Percentiles rank a stretch among this genome's conserved stretches.
Evolutionary conservation across 2,329 filamentous ascomycete genomes (phyloP).

Genomic region (Fusarium sacchari): DNA sequence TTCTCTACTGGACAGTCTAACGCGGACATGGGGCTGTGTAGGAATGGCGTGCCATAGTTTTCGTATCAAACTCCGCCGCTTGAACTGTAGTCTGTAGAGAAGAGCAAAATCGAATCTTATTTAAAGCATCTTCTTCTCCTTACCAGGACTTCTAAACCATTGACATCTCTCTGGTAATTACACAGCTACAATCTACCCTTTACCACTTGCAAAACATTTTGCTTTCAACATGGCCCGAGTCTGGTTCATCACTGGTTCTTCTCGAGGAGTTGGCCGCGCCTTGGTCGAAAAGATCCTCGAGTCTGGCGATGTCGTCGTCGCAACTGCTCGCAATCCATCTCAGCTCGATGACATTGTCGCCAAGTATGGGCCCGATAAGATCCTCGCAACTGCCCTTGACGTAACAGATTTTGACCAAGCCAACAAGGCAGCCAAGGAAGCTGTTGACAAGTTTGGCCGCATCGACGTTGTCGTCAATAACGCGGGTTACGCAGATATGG

Average conservation of each 20-base stretch:
- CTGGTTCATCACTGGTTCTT: conserved; percentile 61
- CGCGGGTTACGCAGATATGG: conserved; percentile 65
- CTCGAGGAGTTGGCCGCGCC: conserved; percentile 57
- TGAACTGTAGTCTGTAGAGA: accelerated
- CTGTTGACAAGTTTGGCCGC: conserved; percentile 59
- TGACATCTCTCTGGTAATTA: background rate
- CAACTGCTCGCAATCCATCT: conserved; percentile 54
- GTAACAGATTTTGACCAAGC: conserved; percentile 57
- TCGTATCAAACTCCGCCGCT: background rate
- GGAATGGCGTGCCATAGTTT: background rate
- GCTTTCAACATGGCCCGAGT: conserved; percentile 43
- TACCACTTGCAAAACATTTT: background rate
- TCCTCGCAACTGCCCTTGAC: conserved; percentile 61
- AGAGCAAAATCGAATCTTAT: background rate
- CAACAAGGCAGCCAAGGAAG: conserved; percentile 47
- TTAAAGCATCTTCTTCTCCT: background rate
- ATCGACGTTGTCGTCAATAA: conserved; percentile 71
- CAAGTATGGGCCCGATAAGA: conserved; percentile 54
- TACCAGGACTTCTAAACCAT: background rate
- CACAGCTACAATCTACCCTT: background rate
- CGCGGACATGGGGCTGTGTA: background rate
- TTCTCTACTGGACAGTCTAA: background rate
- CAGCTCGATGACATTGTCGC: conserved; percentile 48
- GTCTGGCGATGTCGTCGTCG: conserved; percentile 55
- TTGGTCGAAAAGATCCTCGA: conserved; percentile 53